Evolutionary conservation across 2,329 filamentous ascomycete genomes (phyloP).

Genomic region (Pyrenophora seminiperda): DNA sequence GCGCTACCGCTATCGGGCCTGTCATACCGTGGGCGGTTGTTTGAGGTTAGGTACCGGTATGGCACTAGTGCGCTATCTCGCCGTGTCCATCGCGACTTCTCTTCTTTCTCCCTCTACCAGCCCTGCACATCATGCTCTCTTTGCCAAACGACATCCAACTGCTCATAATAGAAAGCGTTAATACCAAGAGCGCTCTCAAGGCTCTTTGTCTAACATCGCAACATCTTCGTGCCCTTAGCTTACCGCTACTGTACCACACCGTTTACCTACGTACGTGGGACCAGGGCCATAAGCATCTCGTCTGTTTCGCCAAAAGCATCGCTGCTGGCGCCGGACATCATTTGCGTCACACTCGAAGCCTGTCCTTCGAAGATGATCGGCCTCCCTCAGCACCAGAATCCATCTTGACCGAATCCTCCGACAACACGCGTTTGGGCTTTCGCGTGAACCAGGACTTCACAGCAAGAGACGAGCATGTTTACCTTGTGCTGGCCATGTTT

Average conservation of each 20-base stretch:
- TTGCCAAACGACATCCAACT: slow-evolving; percentile 1
- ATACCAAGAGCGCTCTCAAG: background rate
- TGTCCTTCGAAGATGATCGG: slow-evolving; percentile 5
- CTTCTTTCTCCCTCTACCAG: background rate
- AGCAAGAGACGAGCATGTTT: background rate
- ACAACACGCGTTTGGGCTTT: background rate
- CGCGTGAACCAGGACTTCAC: background rate
- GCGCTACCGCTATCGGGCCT: background rate
- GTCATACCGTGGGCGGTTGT: background rate
- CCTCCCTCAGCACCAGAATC: background rate
- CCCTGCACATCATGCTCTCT: background rate
- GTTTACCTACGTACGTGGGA: background rate
- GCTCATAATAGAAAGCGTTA: background rate
- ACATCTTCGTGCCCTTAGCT: background rate
- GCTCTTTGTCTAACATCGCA: slow-evolving; percentile 7
- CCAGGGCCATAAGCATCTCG: background rate
- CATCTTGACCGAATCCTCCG: background rate
- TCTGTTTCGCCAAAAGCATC: slow-evolving; percentile 1
- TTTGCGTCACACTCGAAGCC: slow-evolving; percentile 2
- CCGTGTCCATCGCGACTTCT: no score
- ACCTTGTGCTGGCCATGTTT: background rate
- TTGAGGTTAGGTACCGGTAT: no score
- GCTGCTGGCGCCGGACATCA: slow-evolving; percentile 1
- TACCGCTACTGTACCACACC: slow-evolving; percentile 4
- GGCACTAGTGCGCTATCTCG: no score